phyloP scores from a whole-genome alignment of 2,329 filamentous ascomycete genomes.

The Aspergillus nomiae region DNA sequence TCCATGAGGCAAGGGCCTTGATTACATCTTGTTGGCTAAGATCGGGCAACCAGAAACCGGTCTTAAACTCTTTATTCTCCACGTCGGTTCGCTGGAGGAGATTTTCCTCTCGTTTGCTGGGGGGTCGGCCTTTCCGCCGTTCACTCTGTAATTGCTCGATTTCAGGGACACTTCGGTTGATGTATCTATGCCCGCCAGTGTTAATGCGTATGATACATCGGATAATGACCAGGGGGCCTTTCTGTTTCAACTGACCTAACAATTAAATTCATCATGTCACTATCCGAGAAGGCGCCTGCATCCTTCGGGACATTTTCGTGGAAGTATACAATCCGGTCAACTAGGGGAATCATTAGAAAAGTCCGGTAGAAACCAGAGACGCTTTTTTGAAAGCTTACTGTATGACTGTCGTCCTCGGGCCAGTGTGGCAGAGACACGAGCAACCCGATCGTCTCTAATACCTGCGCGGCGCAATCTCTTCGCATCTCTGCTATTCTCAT shows the following conservation, averaged over 20 bases:
- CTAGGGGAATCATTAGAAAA: constrained; percentile 40
- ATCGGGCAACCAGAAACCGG: constrained; percentile 81
- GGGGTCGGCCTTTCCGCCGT: constrained; percentile 76
- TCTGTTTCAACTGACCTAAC: constrained; percentile 53
- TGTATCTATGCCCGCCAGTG: constrained; percentile 31
- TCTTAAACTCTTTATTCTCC: constrained; percentile 77
- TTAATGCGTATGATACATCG: not conserved
- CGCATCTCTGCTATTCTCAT: constrained; percentile 87
- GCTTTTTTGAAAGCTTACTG: constrained; percentile 50
- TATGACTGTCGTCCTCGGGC: constrained; percentile 74
- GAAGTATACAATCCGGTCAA: constrained; percentile 71
- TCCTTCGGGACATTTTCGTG: constrained; percentile 59
- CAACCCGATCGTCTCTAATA: constrained; percentile 79
- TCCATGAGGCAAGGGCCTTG: constrained; percentile 70
- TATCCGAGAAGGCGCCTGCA: constrained; percentile 36
- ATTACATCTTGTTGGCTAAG: constrained; percentile 68
- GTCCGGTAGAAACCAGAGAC: constrained; percentile 25
- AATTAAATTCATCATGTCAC: constrained; percentile 54
- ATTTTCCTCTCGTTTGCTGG: constrained; percentile 74
- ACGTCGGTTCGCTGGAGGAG: constrained; percentile 69
- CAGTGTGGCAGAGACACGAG: constrained; percentile 68
- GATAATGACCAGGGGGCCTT: not conserved
- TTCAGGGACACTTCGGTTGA: constrained; percentile 39
- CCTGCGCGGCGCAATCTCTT: constrained; percentile 77
- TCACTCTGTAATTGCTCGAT: constrained; percentile 55